These are phyloP conservation scores for Fraxinus cuspidata DNA, from an alignment of 257 asterid species.

Conservation along the genomic window DNA sequence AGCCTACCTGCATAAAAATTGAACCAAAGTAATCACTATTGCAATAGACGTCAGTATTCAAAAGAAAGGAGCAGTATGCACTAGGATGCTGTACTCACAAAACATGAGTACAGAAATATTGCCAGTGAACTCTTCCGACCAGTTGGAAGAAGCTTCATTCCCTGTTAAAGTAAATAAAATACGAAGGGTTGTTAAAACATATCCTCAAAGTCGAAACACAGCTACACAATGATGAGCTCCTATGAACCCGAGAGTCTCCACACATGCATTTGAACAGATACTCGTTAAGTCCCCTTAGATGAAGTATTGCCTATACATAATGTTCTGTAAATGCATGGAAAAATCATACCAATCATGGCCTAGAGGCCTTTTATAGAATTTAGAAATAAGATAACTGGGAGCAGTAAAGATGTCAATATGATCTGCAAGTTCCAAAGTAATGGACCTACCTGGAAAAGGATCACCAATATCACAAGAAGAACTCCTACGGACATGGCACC, in stretches of 20 bases:
- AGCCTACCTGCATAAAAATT: slow-evolving; percentile 61
- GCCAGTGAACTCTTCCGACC: slow-evolving; percentile 78
- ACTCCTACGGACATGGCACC: slow-evolving; percentile 81
- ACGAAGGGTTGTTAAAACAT: slow-evolving; percentile 10
- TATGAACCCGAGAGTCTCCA: not conserved
- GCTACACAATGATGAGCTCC: not conserved
- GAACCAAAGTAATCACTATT: slow-evolving; percentile 14
- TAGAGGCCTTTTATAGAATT: slow-evolving; percentile 9
- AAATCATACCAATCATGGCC: not conserved
- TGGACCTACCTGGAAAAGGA: slow-evolving; percentile 78
- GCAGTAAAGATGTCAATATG: not conserved
- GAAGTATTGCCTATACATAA: slow-evolving; percentile 4
- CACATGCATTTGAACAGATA: slow-evolving; percentile 9
- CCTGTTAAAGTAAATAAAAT: slow-evolving; percentile 52
- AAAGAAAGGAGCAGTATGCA: not conserved
- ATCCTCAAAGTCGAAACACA: not conserved
- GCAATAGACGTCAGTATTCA: slow-evolving; percentile 9
- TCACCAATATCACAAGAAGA: slow-evolving; percentile 73
- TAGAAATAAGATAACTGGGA: slow-evolving; percentile 2
- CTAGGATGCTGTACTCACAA: slow-evolving; percentile 53
- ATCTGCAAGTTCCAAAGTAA: slow-evolving; percentile 2
- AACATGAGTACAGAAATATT: slow-evolving; percentile 68
- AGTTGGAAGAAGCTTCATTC: slow-evolving; percentile 97
- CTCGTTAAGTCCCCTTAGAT: slow-evolving; percentile 7
- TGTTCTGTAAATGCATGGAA: not conserved